phyloP scores from a whole-genome alignment of 495 filamentous ascomycete genomes.

The Hypoxylon cercidicola region DNA sequence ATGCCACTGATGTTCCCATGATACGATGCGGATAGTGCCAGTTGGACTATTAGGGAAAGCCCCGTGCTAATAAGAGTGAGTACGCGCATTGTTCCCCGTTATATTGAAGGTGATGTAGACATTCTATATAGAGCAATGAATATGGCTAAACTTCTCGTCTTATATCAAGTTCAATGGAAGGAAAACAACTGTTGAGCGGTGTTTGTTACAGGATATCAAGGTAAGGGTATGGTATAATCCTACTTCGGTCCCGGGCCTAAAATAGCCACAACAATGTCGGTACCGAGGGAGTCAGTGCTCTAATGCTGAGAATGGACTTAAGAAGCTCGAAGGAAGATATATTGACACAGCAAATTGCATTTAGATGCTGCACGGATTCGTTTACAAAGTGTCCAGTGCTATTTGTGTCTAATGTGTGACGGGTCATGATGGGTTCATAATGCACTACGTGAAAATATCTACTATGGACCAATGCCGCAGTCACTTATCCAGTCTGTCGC shows the following conservation, averaged over 20 bases:
- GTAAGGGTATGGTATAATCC: not conserved
- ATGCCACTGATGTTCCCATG: slow-evolving; percentile 20
- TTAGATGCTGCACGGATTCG: no score
- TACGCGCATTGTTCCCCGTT: slow-evolving; percentile 8
- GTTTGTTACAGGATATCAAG: not conserved
- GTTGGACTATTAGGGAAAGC: slow-evolving; percentile 2
- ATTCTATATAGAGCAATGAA: not conserved
- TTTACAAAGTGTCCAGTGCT: no score
- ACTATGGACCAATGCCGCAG: no score
- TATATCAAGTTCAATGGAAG: not conserved
- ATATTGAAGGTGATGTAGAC: not conserved
- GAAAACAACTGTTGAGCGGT: not conserved
- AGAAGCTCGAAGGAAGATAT: no score
- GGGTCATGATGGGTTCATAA: no score
- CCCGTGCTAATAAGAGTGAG: not conserved
- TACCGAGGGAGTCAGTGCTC: not conserved
- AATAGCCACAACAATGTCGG: not conserved
- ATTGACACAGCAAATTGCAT: no score
- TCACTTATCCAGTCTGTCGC: no score
- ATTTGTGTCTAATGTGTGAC: no score
- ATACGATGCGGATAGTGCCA: not conserved
- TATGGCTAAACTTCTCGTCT: not conserved
- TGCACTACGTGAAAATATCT: no score
- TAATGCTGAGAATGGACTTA: no score
- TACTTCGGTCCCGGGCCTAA: not conserved